Conservation (phyloP, 1,284 basidiomycete genomes). For the Marasmius oreades region DNA sequence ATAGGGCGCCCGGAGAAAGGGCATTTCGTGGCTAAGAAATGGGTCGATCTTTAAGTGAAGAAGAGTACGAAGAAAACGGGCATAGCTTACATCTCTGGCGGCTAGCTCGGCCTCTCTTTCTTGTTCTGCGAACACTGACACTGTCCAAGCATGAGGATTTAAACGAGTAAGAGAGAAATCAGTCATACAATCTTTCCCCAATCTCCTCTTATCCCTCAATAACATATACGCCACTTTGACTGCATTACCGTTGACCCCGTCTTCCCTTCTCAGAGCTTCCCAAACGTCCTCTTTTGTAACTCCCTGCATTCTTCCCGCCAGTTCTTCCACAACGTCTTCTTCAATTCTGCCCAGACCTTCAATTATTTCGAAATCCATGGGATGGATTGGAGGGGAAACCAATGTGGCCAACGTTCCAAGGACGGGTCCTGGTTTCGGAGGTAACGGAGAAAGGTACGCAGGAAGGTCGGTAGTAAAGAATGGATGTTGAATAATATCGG, state of each 20-base stretch:
- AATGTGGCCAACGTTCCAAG: constrained; percentile 69
- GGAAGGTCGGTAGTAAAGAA: constrained; percentile 88
- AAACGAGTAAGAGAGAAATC: constrained; percentile 5
- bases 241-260: constrained; percentile 84
- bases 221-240: constrained; percentile 97
- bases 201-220: constrained; percentile 83
- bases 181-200: constrained; percentile 74
- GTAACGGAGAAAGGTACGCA: constrained; percentile 82
- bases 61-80: neutral
- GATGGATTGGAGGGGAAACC: constrained; percentile 50
- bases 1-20: constrained; percentile 54
- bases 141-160: constrained; percentile 34
- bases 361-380: constrained; percentile 73
- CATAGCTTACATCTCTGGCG: constrained; percentile 66
- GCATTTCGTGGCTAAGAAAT: constrained; percentile 60
- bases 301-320: constrained; percentile 72
- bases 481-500: constrained; percentile 85
- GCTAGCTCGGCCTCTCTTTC: constrained; percentile 78
- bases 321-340: constrained; percentile 83
- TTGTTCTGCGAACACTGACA: constrained; percentile 73
- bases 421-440: constrained; percentile 75
- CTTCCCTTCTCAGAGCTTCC: constrained; percentile 78
- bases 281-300: constrained; percentile 84
- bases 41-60: constrained; percentile 6
- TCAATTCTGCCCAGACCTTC: constrained; percentile 88